Percentiles rank a stretch among this genome's conserved stretches.
Conservation (phyloP, 345 rosid genomes). For the Anacardium occidentale region DNA sequence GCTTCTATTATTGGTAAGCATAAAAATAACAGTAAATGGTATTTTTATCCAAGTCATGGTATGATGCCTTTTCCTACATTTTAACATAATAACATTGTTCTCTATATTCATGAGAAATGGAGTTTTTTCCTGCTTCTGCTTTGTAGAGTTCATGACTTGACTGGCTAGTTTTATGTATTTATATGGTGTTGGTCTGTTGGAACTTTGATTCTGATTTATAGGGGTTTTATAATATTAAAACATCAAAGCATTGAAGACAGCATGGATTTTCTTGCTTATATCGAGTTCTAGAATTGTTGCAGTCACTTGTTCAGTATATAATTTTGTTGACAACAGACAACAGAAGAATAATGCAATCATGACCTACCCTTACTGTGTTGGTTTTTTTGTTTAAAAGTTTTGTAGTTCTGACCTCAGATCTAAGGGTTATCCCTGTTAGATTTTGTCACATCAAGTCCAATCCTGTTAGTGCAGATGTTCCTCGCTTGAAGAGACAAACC, state of each 20-base stretch:
- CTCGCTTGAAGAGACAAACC: background rate
- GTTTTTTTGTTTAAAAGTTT: background rate
- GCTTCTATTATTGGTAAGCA: conserved; percentile 91
- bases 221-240: background rate
- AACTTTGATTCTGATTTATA: background rate
- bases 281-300: background rate
- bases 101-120: background rate
- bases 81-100: background rate
- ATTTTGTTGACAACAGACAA: background rate
- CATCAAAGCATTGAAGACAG: background rate
- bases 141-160: background rate
- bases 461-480: background rate
- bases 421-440: background rate
- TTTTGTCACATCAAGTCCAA: background rate
- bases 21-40: background rate
- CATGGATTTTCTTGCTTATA: background rate
- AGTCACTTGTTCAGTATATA: background rate
- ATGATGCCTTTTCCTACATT: background rate
- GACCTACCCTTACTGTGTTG: background rate
- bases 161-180: background rate
- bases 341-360: background rate
- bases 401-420: background rate
- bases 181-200: background rate
- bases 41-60: background rate
- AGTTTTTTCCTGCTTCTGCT: background rate